Evolutionary conservation across 129 eudicot genomes (phyloP).

Genomic region (Arctium lappa): DNA sequence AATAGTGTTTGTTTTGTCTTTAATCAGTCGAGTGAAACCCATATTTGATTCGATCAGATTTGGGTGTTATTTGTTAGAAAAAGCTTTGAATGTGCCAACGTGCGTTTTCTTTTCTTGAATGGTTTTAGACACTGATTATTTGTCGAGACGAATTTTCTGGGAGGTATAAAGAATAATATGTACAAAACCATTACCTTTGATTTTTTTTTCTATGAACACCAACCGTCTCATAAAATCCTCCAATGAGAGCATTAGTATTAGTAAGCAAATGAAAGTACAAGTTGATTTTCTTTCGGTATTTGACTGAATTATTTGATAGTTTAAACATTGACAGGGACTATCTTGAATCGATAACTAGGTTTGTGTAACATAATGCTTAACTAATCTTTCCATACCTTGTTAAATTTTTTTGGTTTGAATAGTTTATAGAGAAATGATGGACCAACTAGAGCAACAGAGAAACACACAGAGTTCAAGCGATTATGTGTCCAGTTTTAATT

Average conservation of each 20-base stretch:
- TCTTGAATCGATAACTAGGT: neutral
- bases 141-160: neutral
- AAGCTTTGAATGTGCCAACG: neutral
- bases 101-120: neutral
- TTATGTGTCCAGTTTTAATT: too few species aligned
- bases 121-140: neutral
- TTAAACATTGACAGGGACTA: neutral
- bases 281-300: too few species aligned
- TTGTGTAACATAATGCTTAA: neutral
- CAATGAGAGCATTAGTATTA: neutral
- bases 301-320: too few species aligned
- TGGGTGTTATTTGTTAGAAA: neutral
- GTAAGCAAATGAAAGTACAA: too few species aligned
- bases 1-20: neutral
- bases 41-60: neutral
- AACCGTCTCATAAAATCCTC: neutral
- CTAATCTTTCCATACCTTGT: neutral
- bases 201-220: neutral
- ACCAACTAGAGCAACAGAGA: too few species aligned
- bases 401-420: too few species aligned
- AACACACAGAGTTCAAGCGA: too few species aligned
- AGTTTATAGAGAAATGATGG: too few species aligned
- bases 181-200: too few species aligned
- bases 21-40: neutral
- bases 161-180: neutral